Evolutionary conservation across 306 rosid genomes (phyloP), one percentile per base, ranked within the genome.

Genomic region (Glycyrrhiza uralensis): DNA sequence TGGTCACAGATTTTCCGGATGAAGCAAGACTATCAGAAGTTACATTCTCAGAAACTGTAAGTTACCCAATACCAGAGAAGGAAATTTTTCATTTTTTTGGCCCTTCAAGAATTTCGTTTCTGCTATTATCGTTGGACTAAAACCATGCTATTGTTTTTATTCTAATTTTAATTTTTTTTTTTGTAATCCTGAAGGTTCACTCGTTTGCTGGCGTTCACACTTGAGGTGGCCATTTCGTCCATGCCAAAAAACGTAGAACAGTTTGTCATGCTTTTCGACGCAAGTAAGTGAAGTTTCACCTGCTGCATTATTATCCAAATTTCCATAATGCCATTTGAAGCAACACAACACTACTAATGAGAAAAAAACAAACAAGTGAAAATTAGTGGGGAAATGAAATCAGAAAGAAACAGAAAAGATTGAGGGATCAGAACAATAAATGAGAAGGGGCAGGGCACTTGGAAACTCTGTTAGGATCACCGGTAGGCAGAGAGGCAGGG

Each of bases 21-120:
- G 75, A 95, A 91, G 68, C 99, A 95, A 80, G 99, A 95, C 78
- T 89, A 88, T 79, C 96, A 85, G 56, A 95, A 89, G 81, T 72
- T 91, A 28, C 99, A 87, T 86, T 89, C 99, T 2, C 99, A 95
- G 75, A 95, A 92, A 84, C 65, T 83, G 99, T 95, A 77, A 89
- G 99, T 81, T 28, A 28, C 57, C 62, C 55, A 45, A 81, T 79
- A 57, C 54, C 1, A 54, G 62, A 46, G 18, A 59, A 57, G 3
- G 44, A 63, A 42, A 29, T n/a, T n/a, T n/a, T 29, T 23, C 35
- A n/a, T 56, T 17, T n/a, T 57, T 50, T 41, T 7, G 6, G 9
- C 20, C 44, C 12, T 67, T 35, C 17, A 5, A 8, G 10, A 38
- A 13, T 19, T 52, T 39, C 17, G 1, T 38, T 11, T 17, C 24